Base-by-base conservation (phyloP, 148 eudicot species). In the Beta vulgaris region DNA sequence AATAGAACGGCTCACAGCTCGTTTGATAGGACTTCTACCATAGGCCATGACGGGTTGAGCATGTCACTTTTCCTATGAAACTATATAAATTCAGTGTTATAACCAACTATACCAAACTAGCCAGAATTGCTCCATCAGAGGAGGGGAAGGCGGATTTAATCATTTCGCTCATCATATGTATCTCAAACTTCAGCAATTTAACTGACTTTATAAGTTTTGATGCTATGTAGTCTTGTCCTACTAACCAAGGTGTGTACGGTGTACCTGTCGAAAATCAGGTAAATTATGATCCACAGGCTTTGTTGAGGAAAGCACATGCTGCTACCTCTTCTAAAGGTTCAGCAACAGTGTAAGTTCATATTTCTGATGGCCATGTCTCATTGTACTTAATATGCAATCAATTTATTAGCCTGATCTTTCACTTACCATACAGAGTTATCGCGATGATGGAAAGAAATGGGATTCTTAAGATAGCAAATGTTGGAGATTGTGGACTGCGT, bases 401-500 rank as follows among this genome's bases (percentile, higher is more conserved):
- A 42, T 26, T 69, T 54, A 60, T 73, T 69, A 39, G n/a, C 25
- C 57, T 58, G 73, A 35, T 57, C 67, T 55, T 46, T 39, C 48
- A 53, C 26, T 35, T 42, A 37, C 12, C 37, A 25, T 58, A 48
- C 61, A 95, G 98, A 65, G 84, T 92, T 73, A 85, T 95, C 59
- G 92, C 98, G 44, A 89, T 90, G 91, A 85, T 95, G 82, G 92
- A 91, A 74, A 78, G 76, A 67, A 88, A 87, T 73, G 98, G 98
- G 79, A 79, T 81, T 80, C 81, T 95, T 2, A 92, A 92, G 82
- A 82, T 95, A 68, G 98, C 93, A 49, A 95, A 75, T 76, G 90
- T 95, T 37, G 98, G 98, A 80, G 98, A 95, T 74, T 95, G 98
- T 82, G 98, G 98, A 72, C 79, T 95, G 57, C 85, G 91, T 67